phyloP scores from a whole-genome alignment of 495 filamentous ascomycete species.

The Annulohypoxylon stygium region DNA sequence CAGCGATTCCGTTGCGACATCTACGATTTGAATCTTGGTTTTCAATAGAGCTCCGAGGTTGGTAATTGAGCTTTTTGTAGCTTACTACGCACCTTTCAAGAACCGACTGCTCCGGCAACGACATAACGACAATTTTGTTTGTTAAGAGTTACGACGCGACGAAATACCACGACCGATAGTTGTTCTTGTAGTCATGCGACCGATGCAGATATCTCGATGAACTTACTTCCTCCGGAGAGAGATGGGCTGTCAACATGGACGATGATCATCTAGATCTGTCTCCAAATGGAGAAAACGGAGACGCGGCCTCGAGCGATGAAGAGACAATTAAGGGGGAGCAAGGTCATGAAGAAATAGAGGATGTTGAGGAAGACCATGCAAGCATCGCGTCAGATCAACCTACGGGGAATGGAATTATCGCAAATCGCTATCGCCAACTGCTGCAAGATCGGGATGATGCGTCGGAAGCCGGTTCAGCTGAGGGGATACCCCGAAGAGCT shows the following conservation, averaged over 20 bases:
- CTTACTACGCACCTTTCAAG: constrained; percentile 30
- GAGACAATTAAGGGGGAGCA: constrained; percentile 59
- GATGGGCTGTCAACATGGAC: constrained; percentile 61
- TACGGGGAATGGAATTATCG: constrained; percentile 51
- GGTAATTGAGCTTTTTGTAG: constrained; percentile 23
- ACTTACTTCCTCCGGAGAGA: constrained; percentile 60
- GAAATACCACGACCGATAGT: background rate
- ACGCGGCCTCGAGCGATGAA: constrained; percentile 58
- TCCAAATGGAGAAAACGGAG: constrained; percentile 48
- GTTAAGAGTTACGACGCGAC: constrained; percentile 13
- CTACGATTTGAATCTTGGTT: background rate
- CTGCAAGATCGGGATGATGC: constrained; percentile 57
- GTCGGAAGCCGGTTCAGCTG: constrained; percentile 63
- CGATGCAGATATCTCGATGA: constrained; percentile 59
- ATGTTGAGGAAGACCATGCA: constrained; percentile 56
- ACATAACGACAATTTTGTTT: background rate
- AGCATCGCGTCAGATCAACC: constrained; percentile 43
- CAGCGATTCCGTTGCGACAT: constrained; percentile 16
- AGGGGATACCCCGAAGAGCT: constrained; percentile 54
- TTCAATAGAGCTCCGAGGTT: constrained; percentile 26
- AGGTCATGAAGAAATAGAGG: constrained; percentile 58
- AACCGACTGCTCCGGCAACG: constrained; percentile 1
- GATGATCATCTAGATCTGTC: constrained; percentile 56
- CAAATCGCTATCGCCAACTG: constrained; percentile 62
- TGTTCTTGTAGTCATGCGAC: constrained; percentile 54